Evolutionary conservation across 441 rosid species (phyloP).

Genomic region (Kokia cookei): DNA sequence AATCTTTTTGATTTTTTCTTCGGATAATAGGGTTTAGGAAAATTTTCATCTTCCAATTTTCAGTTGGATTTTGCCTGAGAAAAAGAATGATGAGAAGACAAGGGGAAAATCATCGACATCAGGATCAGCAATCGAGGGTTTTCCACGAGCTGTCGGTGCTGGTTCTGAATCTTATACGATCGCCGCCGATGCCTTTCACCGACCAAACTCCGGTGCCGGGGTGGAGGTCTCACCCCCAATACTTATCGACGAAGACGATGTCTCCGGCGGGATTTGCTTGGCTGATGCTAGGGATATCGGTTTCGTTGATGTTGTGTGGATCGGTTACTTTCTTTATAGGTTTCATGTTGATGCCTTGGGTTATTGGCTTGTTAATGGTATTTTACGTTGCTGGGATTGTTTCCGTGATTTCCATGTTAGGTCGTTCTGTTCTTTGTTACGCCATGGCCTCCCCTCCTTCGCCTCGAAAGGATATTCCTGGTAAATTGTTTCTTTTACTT

Average conservation of each 20-base stretch:
- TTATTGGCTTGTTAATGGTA: slow-evolving; percentile 62
- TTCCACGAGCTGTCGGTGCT: slow-evolving; percentile 65
- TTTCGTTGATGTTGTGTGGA: slow-evolving; percentile 86
- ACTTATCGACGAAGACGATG: slow-evolving; percentile 36
- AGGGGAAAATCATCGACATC: slow-evolving; percentile 31
- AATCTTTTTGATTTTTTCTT: too few relatives aligned
- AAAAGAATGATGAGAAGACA: slow-evolving; percentile 36
- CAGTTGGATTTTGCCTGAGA: not conserved
- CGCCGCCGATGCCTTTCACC: slow-evolving; percentile 49
- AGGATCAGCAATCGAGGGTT: slow-evolving; percentile 54
- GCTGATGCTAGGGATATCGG: slow-evolving; percentile 66
- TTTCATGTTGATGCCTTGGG: slow-evolving; percentile 92
- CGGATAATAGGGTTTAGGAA: not conserved
- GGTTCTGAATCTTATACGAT: slow-evolving; percentile 63
- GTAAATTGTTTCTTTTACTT: slow-evolving; percentile 23
- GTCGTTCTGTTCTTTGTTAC: slow-evolving; percentile 56
- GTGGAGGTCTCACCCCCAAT: slow-evolving; percentile 14
- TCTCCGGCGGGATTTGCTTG: slow-evolving; percentile 85
- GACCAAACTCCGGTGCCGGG: slow-evolving; percentile 28
- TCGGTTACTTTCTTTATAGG: slow-evolving; percentile 92
- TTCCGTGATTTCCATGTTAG: slow-evolving; percentile 66
- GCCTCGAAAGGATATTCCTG: slow-evolving; percentile 47
- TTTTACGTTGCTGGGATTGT: slow-evolving; percentile 75
- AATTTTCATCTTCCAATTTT: not conserved
- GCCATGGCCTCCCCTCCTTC: slow-evolving; percentile 49